Evolutionary conservation across 2,329 filamentous ascomycete genomes (phyloP).

Genomic region (Camillea tinctor): DNA sequence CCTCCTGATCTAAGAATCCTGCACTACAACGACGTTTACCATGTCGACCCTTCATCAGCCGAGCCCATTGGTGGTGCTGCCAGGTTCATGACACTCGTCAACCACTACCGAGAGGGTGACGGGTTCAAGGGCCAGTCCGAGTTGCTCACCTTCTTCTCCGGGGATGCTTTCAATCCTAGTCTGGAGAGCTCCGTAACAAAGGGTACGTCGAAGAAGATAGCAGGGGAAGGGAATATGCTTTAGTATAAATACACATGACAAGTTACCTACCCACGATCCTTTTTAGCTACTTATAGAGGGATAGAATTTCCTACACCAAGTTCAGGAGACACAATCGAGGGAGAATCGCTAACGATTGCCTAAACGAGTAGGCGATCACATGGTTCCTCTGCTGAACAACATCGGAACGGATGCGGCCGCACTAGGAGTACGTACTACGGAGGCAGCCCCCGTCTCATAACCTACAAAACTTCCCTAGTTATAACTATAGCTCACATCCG

Average conservation of each 20-base stretch:
- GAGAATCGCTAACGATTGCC: conserved; percentile 8
- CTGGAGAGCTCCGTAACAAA: conserved; percentile 88
- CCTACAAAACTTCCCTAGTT: background rate
- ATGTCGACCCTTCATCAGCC: conserved; percentile 71
- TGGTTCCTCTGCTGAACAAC: conserved; percentile 80
- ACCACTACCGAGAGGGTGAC: conserved; percentile 67
- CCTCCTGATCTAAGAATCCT: conserved; percentile 74
- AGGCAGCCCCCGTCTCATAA: background rate
- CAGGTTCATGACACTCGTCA: conserved; percentile 75
- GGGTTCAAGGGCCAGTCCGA: conserved; percentile 62
- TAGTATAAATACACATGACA: background rate
- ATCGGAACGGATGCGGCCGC: conserved; percentile 79
- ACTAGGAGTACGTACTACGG: conserved; percentile 62
- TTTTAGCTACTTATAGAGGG: background rate
- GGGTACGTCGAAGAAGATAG: conserved; percentile 43
- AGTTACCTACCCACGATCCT: background rate
- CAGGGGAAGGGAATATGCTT: background rate
- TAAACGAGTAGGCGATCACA: conserved; percentile 62
- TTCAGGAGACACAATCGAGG: background rate
- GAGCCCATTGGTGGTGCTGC: conserved; percentile 81
- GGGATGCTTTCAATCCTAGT: conserved; percentile 90
- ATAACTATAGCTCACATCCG: conserved; percentile 11
- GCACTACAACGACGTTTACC: conserved; percentile 95
- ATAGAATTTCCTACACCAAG: background rate
- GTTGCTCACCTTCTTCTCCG: conserved; percentile 80